phyloP scores from a whole-genome alignment of 495 filamentous ascomycete species.

The Penicillium alfredii region DNA sequence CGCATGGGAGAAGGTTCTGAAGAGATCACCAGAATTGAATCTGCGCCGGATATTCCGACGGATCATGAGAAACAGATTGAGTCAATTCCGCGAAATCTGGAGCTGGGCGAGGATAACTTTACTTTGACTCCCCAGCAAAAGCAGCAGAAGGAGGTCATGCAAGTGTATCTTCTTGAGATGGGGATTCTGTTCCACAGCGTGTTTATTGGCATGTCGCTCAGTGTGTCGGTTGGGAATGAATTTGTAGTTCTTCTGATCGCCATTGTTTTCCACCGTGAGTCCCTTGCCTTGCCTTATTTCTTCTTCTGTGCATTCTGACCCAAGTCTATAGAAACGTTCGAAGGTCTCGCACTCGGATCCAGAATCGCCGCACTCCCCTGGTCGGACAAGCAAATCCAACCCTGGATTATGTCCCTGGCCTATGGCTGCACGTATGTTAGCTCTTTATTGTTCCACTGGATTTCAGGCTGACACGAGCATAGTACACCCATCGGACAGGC shows the following conservation, averaged over 20 bases:
- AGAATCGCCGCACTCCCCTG: slow-evolving; percentile 45
- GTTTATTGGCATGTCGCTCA: slow-evolving; percentile 78
- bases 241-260: slow-evolving; percentile 69
- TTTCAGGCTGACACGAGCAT: slow-evolving; percentile 12
- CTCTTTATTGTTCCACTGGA: not conserved
- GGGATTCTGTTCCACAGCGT: slow-evolving; percentile 78
- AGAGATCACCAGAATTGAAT: slow-evolving; percentile 21
- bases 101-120: slow-evolving; percentile 12
- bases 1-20: slow-evolving; percentile 25
- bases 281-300: not conserved
- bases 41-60: slow-evolving; percentile 15
- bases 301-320: slow-evolving; percentile 24
- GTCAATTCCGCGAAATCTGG: slow-evolving; percentile 13
- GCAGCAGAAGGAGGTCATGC: slow-evolving; percentile 41
- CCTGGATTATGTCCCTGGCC: slow-evolving; percentile 80
- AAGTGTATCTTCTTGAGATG: slow-evolving; percentile 67
- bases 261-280: slow-evolving; percentile 64
- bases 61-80: slow-evolving; percentile 11
- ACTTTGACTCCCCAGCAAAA: slow-evolving; percentile 19
- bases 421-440: slow-evolving; percentile 52
- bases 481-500: slow-evolving; percentile 82
- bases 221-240: slow-evolving; percentile 61
- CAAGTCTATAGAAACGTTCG: slow-evolving; percentile 44
- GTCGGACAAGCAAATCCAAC: slow-evolving; percentile 35
- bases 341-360: slow-evolving; percentile 62